phyloP scores from a whole-genome alignment of 148 eudicot species.

The Heliosperma pusillum region DNA sequence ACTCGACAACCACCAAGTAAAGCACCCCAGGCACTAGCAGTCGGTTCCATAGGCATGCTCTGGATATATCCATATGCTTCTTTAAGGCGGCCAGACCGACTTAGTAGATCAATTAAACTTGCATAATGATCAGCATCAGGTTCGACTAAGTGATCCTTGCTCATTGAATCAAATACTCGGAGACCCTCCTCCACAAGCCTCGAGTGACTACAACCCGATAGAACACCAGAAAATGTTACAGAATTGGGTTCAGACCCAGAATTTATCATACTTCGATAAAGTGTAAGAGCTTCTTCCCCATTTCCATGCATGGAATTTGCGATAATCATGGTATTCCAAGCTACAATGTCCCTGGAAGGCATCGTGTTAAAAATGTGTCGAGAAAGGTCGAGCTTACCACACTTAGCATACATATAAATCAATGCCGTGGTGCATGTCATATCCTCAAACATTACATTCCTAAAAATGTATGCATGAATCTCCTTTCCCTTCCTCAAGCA shows the following conservation, averaged over 20 bases:
- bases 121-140: slow-evolving; percentile 74
- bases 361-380: slow-evolving; percentile 44
- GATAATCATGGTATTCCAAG: slow-evolving; percentile 80
- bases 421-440: slow-evolving; percentile 57
- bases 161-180: slow-evolving; percentile 56
- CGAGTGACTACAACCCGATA: slow-evolving; percentile 81
- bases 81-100: slow-evolving; percentile 67
- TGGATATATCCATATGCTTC: slow-evolving; percentile 62
- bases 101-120: slow-evolving; percentile 64
- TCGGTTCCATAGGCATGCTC: slow-evolving; percentile 67
- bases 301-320: slow-evolving; percentile 71
- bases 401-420: slow-evolving; percentile 68
- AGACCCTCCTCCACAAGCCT: slow-evolving; percentile 66
- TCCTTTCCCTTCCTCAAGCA: slow-evolving; percentile 66
- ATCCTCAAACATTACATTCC: slow-evolving; percentile 49
- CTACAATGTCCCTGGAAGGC: slow-evolving; percentile 51
- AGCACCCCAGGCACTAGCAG: slow-evolving; percentile 81
- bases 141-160: slow-evolving; percentile 45
- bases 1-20: slow-evolving; percentile 76
- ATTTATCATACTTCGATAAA: slow-evolving; percentile 49
- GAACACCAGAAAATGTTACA: slow-evolving; percentile 65
- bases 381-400: slow-evolving; percentile 61
- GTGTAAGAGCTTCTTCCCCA: slow-evolving; percentile 54
- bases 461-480: slow-evolving; percentile 54
- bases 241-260: slow-evolving; percentile 56